These are phyloP conservation scores for Xylaria flabelliformis DNA, from an alignment of 495 filamentous ascomycete species.

Conservation along the genomic window DNA sequence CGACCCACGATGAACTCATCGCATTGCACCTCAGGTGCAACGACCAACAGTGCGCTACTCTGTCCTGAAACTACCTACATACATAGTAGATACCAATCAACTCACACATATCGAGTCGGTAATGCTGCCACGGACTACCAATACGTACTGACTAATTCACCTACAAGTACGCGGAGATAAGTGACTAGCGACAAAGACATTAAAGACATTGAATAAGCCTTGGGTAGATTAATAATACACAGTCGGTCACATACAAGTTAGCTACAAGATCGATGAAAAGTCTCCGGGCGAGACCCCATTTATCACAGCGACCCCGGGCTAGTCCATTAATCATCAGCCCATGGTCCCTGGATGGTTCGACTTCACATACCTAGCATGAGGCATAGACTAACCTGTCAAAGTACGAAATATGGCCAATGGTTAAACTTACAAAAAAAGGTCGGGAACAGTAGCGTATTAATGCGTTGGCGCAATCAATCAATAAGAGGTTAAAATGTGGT, in stretches of 20 bases:
- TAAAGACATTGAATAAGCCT: conserved; percentile 5
- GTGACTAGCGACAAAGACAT: not conserved
- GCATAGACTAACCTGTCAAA: not conserved
- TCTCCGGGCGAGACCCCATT: conserved; percentile 14
- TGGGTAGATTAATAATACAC: conserved; percentile 27
- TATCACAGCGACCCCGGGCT: not conserved
- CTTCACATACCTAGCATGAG: not conserved
- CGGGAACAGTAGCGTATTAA: not conserved
- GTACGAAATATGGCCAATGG: not conserved
- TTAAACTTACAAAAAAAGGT: not conserved
- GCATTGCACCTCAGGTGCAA: conserved; percentile 16
- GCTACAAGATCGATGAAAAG: not conserved
- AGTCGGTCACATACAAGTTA: not conserved
- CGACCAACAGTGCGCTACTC: not conserved
- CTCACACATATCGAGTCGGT: not conserved
- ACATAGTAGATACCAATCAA: not conserved
- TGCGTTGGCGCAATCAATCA: conserved; percentile 11
- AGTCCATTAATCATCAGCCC: conserved; percentile 9
- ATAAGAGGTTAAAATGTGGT: not conserved
- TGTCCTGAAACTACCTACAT: conserved; percentile 18
- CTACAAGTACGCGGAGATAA: not conserved
- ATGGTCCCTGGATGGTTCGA: conserved; percentile 2
- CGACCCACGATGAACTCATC: conserved; percentile 21
- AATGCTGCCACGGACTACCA: not conserved
- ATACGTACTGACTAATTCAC: not conserved